Evolutionary conservation across 495 filamentous ascomycete species (phyloP), one percentile per base, ranked within the genome.

Genomic region (Mycothermus thermophilus): DNA sequence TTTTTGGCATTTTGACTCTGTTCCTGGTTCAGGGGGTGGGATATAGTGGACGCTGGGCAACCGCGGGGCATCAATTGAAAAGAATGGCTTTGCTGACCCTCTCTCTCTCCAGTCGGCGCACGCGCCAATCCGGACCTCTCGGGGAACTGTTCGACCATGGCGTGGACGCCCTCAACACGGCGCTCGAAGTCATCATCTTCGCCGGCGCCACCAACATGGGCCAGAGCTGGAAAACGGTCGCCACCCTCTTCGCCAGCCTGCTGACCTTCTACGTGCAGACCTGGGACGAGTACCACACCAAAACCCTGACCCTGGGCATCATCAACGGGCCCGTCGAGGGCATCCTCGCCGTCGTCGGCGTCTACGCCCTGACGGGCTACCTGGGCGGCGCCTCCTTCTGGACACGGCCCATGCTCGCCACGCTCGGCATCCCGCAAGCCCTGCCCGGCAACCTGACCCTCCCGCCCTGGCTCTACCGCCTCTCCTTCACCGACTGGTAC

Each of bases 261-360:
- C 64, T 87, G 49, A 94, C 86, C 11, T 97, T 97, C 59, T 97
- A 97, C 55, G 77, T 97, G 15, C 90, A 95, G 55, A 97, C 90
- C 20, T 97, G 90, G 90, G 90, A 97, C 44, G 90, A 95, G 60
- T 96, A 94, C 59, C 92, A 95, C 62, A 97, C 90, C 24, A 83
- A 93, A 52, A 86, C 88, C 8, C 73, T 97, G 16, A 94, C 83
- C 10, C 72, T 97, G 1, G 90, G 90, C 34, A 63, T 96, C 45
- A 68, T 97, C 38, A 95, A 87, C 43, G 90, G 90, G 1, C 90
- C 90, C 5, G 90, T 97, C 27, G 90, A 97, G 60, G 90, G 90
- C 20, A 79, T 97, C 38, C 63, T 96, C 27, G 85, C 82, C 27
- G 65, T 96, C 4, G 81, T 79, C 46, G 52, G 67, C 19, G 77